Base-by-base conservation (phyloP, 163 green algal species). In the Prototheca wickerhamii region DNA sequence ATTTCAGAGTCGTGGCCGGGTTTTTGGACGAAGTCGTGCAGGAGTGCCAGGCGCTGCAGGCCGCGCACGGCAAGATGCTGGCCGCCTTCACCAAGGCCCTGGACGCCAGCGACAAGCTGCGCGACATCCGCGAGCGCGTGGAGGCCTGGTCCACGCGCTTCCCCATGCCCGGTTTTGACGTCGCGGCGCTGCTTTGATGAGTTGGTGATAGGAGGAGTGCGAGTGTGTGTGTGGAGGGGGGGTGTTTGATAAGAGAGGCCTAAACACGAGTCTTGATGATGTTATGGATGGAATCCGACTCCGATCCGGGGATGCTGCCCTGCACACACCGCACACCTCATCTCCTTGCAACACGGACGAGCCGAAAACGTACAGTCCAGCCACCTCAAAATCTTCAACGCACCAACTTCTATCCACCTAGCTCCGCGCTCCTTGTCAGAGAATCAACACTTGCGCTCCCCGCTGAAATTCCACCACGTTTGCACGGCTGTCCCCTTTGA, bases 161-260 rank as follows among this genome's bases (percentile, higher is more conserved):
- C 77, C 74, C 82, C 54, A 98, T 98, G 92, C 92, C 92, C 3
- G 92, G 91, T 32, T 96, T 95, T 68, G 74, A 90, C 43, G 73
- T 20, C 30, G 8, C 28, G 55, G 15, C 77, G 55, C 46, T 54
- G 20, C 15, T 29, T 44, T 10, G 10, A 10, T 44, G 37, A 44
- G 37, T 10, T 10, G 37, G 37, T 12, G 18, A 5, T 8, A 25
- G 20, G 12, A 54, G 18, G 46, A n/a, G 46, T 3, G 18, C 12
- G 5, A 25, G 23, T 29, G 18, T 8, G 23, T 54, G 46, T 12
- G 15, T 12, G 18, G 18, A 18, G n/a, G 18, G 12, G 23, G 46
- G n/a, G n/a, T n/a, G n/a, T n/a, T n/a, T n/a, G n/a, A n/a, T n/a
- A n/a, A n/a, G n/a, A n/a, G n/a, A n/a, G n/a, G n/a, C n/a, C n/a